Conservation (phyloP, 2,329 filamentous ascomycete genomes). For the Aureobasidium sp. region DNA sequence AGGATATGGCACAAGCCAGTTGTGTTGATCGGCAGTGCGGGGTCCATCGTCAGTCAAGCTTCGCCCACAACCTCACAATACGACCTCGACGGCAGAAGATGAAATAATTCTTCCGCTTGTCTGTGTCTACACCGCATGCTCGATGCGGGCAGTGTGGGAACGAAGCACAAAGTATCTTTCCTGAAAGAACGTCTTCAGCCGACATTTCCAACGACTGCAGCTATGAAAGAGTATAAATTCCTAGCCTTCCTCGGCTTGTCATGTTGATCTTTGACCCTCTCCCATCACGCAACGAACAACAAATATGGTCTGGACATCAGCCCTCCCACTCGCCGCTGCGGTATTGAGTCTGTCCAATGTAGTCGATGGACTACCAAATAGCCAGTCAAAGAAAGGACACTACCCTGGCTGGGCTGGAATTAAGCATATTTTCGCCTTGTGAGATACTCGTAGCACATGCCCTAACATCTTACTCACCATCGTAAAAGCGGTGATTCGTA, state of each 20-base stretch:
- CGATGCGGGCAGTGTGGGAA: background rate
- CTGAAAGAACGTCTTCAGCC: background rate
- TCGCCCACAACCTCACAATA: background rate
- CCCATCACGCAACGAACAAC: background rate
- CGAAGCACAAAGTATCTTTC: background rate
- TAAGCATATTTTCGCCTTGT: slow-evolving; percentile 21
- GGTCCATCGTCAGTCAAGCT: background rate
- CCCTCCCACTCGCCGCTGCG: background rate
- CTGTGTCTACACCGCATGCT: background rate
- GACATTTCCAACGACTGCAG: background rate
- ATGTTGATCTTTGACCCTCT: background rate
- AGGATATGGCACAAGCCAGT: background rate
- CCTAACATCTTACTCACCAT: background rate
- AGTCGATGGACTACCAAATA: background rate
- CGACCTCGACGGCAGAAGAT: background rate
- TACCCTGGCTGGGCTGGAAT: slow-evolving; percentile 20
- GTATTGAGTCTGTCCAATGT: background rate
- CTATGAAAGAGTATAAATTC: background rate
- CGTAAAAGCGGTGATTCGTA: slow-evolving; percentile 49
- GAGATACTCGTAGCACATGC: background rate
- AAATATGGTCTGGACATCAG: background rate
- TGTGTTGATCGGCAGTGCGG: slow-evolving; percentile 1
- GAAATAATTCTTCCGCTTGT: background rate
- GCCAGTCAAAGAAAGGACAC: background rate
- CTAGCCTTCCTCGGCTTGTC: background rate